These are phyloP conservation scores for Mycena sp. DNA, from an alignment of 1,284 basidiomycete genomes.

Conservation along the genomic window DNA sequence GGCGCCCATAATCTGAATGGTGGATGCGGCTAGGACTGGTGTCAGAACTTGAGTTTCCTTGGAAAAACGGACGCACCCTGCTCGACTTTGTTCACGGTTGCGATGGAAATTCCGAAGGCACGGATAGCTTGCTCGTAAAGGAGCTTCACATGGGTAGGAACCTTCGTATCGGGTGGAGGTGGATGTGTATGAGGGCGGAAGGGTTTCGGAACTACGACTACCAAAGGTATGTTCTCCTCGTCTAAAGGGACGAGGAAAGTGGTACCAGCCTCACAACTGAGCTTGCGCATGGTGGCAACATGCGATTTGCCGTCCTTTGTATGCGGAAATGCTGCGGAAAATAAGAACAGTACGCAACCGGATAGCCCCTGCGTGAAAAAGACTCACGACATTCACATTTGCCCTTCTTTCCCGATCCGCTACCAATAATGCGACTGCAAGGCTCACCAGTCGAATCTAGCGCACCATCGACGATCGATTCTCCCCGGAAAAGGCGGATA, in stretches of 20 bases:
- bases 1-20: neutral
- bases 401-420: constrained; percentile 2
- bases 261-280: neutral
- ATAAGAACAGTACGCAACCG: too few species aligned
- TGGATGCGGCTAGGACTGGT: neutral
- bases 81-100: constrained; percentile 6
- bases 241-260: neutral
- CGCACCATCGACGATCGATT: neutral
- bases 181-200: neutral
- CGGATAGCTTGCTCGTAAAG: neutral
- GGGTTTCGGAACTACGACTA: neutral
- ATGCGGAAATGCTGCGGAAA: constrained; percentile 1
- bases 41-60: neutral
- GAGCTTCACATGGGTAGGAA: neutral
- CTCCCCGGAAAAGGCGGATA: neutral
- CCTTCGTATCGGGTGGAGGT: neutral
- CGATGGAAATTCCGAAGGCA: neutral
- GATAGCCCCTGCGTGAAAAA: too few species aligned
- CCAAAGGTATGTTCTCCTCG: neutral
- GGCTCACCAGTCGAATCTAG: neutral
- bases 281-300: neutral
- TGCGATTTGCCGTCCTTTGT: neutral
- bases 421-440: neutral
- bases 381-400: neutral
- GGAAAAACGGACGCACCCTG: neutral